Evolutionary conservation across 495 filamentous ascomycete genomes (phyloP), one percentile per base, ranked within the genome.

Genomic region (Opeltia flavorubescens): DNA sequence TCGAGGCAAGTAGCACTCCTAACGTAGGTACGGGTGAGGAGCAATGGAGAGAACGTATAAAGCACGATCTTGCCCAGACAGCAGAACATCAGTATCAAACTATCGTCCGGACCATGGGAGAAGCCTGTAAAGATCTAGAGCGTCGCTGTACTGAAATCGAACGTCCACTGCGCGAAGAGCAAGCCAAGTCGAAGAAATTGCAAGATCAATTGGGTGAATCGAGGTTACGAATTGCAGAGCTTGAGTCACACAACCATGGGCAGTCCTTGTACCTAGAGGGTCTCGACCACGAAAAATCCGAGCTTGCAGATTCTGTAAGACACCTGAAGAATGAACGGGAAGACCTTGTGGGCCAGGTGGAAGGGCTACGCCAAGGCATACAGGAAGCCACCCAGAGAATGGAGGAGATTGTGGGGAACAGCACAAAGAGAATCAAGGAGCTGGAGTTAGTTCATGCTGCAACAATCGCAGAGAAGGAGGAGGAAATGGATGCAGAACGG

Each of bases 91-190:
- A 63, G 20, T 62, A 69, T 11, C 58, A 71, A 12, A 53, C 48
- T 21, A 56, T 76, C 23, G 58, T 77, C 20, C 62, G 62, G 20
- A 68, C 64, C 29, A 60, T 78, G 5, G 67, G 68, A 34, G 62
- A 68, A 13, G 61, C 70, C 15, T 79, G 75, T 50, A 62, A 64
- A 15, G 72, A 79, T 38, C 62, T 79, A 4, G 76, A 80, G 47
- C 59, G 61, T 40, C 66, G 76, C 15, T 78, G 75, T 46, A 59
- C 62, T 11, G 60, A 64, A 25, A 58, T 65, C 2, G 75, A 78
- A 56, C 58, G 53, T 11, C 75, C 75, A 4, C 52, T 77, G 6
- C 62, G 60, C 15, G 57, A 56, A 12, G 67, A 69, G 29, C 63
- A 67, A 50, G 53, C 64, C 50, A 64, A 71, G 41, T 59, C 70